phyloP scores from a whole-genome alignment of 2,329 filamentous ascomycete species.

The Apiospora saccharicola region DNA sequence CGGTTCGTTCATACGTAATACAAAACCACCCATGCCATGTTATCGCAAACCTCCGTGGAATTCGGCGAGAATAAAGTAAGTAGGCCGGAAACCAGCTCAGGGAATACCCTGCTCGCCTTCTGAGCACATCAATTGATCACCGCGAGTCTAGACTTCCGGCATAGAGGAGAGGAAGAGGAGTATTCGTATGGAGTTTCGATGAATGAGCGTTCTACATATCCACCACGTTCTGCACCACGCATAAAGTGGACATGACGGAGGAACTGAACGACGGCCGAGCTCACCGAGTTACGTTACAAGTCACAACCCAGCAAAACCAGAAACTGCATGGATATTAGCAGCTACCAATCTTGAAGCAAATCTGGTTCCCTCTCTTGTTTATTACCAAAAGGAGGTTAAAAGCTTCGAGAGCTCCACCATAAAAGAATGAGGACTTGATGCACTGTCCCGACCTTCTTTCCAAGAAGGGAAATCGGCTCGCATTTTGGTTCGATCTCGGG shows the following conservation, averaged over 20 bases:
- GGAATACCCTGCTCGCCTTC: neutral
- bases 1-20: neutral
- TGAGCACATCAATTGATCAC: neutral
- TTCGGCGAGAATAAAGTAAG: neutral
- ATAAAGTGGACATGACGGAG: neutral
- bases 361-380: neutral
- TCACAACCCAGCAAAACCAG: neutral
- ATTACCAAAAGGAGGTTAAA: neutral
- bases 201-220: too few relatives aligned
- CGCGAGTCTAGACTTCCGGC: neutral
- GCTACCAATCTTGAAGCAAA: neutral
- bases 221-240: neutral
- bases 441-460: neutral
- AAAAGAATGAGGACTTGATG: neutral
- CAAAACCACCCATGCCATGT: neutral
- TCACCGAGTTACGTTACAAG: neutral
- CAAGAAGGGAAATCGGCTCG: conserved; percentile 4
- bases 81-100: neutral
- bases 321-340: neutral
- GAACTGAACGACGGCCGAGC: neutral
- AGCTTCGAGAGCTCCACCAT: neutral
- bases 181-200: too few relatives aligned
- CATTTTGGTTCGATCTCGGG: conserved; percentile 5
- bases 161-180: too few relatives aligned
- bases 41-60: neutral